A percentile compares a stretch with the other conserved stretches of the same genome.
Conservation (phyloP, 2,329 filamentous ascomycete species). For the Botrytis cinerea region DNA sequence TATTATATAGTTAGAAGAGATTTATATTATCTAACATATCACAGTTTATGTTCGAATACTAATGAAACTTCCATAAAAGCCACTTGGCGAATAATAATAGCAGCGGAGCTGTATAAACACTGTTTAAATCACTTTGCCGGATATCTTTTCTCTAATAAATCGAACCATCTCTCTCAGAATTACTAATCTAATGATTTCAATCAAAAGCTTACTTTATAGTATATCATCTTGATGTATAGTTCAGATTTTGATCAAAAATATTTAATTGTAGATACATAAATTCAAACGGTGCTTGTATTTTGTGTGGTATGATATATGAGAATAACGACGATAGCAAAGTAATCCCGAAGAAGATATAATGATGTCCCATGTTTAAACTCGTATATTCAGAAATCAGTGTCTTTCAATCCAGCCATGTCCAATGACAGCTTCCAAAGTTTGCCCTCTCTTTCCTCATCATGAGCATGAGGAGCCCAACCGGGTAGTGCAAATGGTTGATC, state of each 20-base stretch:
- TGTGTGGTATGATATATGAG: background rate
- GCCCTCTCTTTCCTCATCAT: background rate
- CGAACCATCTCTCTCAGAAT: too few species aligned
- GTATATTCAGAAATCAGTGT: background rate
- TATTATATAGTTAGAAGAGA: too few species aligned
- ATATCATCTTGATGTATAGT: too few species aligned
- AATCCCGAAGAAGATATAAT: background rate
- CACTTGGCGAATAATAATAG: background rate
- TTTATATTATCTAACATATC: too few species aligned
- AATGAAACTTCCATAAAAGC: background rate
- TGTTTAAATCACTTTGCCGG: too few species aligned
- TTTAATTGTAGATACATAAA: too few species aligned
- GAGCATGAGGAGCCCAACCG: background rate
- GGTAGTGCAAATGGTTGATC: background rate
- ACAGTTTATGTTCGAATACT: background rate
- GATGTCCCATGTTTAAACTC: background rate
- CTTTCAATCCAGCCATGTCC: background rate
- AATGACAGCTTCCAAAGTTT: background rate
- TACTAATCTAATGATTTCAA: too few species aligned
- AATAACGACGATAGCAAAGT: background rate
- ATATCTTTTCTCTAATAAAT: too few species aligned
- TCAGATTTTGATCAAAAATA: too few species aligned
- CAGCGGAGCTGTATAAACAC: accelerated
- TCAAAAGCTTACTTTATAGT: too few species aligned
- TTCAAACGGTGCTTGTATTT: background rate